Base-by-base conservation (phyloP, 306 rosid species). In the Hippophae tibetana region DNA sequence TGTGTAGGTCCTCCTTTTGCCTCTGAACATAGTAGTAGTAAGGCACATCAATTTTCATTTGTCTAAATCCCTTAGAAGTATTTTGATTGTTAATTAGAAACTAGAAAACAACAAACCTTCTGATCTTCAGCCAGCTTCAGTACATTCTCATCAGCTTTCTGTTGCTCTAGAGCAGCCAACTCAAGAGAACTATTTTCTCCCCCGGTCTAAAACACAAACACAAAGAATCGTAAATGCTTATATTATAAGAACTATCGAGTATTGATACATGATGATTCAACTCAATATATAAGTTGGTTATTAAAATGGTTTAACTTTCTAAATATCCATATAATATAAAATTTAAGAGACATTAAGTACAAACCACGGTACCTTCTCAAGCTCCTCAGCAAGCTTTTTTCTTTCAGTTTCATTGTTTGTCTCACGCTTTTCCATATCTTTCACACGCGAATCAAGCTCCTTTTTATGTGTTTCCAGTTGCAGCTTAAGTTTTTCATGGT, bases 71-170 rank as follows among this genome's bases (percentile, higher is more conserved):
- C 64, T 67, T 11, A 76, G 38, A 31, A 31, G 38, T 62, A 14
- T 13, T 23, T 54, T n/a, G 64, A 61, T 56, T 58, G 68, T 27
- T 70, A 52, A 60, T 10, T 64, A 58, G 8, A 54, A 61, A 52
- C 73, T 59, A 10, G 54, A 64, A 68, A 64, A 60, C n/a, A 54
- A 63, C 42, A 62, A 60, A 31, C 38, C 99, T 89, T 84, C 64
- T 93, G 99, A 72, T 89, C 99, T 57, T 86, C 94, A 1, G 95
- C 97, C 69, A 93, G 75, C 76, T 86, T 93, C 77, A 86, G 50
- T 58, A 93, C 74, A 59, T 84, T 84, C 65, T 79, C 86, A 54
- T 82, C 85, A 55, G 95, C 94, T 76, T 66, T 88, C 62, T 66
- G 69, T 72, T 89, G 97, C 84, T 84, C 99, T 75, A 71, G 47